Percentiles rank a stretch among this genome's conserved stretches.
phyloP scores from a whole-genome alignment of 306 rosid species.

The Cucurbita argyrosperma region DNA sequence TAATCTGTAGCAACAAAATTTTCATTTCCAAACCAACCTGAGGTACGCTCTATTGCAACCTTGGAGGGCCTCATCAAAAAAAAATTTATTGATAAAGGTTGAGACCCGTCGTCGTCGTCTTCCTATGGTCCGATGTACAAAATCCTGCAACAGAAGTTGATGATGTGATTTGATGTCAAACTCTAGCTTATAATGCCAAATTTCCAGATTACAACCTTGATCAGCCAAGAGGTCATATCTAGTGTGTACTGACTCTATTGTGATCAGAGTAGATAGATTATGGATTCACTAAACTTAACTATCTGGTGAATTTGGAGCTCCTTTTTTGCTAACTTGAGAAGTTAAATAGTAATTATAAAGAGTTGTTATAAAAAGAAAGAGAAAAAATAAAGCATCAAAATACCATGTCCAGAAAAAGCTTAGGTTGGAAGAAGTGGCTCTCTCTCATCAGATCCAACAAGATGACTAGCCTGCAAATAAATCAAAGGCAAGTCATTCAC shows the following conservation, averaged over 20 bases:
- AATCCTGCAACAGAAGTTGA: neutral
- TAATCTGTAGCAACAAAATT: slow-evolving; percentile 5
- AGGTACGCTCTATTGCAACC: neutral
- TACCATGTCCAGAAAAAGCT: slow-evolving; percentile 14
- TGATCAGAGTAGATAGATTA: neutral
- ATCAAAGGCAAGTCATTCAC: slow-evolving; percentile 5
- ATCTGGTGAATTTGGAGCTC: neutral
- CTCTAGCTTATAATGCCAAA: neutral
- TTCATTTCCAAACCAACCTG: slow-evolving; percentile 3
- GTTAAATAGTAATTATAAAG: neutral
- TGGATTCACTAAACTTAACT: neutral
- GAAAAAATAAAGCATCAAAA: neutral
- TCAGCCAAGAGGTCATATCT: neutral
- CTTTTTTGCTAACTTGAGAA: neutral
- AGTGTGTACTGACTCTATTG: neutral
- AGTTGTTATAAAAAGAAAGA: neutral
- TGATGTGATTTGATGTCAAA: neutral
- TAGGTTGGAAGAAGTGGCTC: slow-evolving; percentile 85
- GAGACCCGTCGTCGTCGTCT: neutral
- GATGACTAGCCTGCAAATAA: slow-evolving; percentile 65
- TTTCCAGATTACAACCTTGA: neutral
- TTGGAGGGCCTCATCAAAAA: neutral
- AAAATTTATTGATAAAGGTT: neutral
- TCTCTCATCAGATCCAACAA: slow-evolving; percentile 61
- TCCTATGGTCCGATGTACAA: neutral